Base-by-base conservation (phyloP, 148 eudicot species). In the Chenopodium quinoa region DNA sequence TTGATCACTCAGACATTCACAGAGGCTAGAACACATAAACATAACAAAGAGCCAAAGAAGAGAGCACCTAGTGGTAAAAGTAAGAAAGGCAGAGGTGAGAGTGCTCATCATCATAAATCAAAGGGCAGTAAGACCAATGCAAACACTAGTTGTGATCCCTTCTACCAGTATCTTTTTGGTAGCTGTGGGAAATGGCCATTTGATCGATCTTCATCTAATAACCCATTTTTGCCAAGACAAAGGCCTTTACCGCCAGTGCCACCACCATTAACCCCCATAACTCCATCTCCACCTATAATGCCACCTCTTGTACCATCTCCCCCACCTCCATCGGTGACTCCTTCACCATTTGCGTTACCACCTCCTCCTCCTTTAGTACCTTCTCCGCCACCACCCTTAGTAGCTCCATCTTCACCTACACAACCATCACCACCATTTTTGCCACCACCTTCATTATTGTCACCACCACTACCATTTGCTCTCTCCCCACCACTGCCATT, bases 151-250 rank as follows among this genome's bases (percentile, higher is more conserved):
- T 81, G 84, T 78, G 87, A 85, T 85, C 87, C 87, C 7, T 50
- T 85, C 2, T 85, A 85, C 62, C 82, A 81, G 22, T 85, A 73
- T 78, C 80, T 85, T 2, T 85, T 81, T 78, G 78, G 40, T n/a
- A 81, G 50, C 1, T 85, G 87, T 73, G 87, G 87, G 8, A 11
- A 67, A 68, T 85, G 87, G 84, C 84, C 87, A 0, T 85, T 81
- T 78, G 12, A 58, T 27, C 78, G 23, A 20, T 77, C 82, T 29
- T 81, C 82, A 22, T 79, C 84, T 9, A 58, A 73, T 58, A 78
- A 84, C 58, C 86, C 86, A 0, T 84, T 84, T 78, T 20, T 64
- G 13, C 86, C 80, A 7, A 66, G 78, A 62, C 84, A 81, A 25
- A 81, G 84, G 47, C 83, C 86, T 64, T 48, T 34, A 34, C 80